Evolutionary conservation across 306 rosid species (phyloP), one percentile per base, ranked within the genome.

Genomic region (Fragaria ananassa): DNA sequence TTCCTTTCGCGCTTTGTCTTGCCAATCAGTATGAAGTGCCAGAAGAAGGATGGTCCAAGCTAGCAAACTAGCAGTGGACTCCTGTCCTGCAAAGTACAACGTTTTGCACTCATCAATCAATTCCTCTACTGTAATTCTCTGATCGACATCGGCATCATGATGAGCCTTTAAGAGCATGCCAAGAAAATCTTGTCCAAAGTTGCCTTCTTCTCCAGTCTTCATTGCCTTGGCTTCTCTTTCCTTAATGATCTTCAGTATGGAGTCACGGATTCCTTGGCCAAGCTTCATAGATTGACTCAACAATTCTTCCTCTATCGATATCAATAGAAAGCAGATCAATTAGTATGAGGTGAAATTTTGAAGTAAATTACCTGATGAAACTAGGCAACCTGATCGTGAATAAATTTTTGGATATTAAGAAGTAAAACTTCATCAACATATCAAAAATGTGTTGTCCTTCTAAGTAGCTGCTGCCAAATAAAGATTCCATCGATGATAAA

Each of bases 371-470:
- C 65, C 65, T 23, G 64, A 57, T 60, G 18, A 60, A 4, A 8
- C 39, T 12, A 60, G 65, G 65, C 1, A 60, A 12, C 18, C 65
- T 27, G 37, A 11, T 5, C 12, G 62, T 56, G 65, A 60, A 60
- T 27, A 27, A 60, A 12, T 25, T 58, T 25, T 60, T 60, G 37
- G 37, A 10, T 60, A 60, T 25, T 5, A 25, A 25, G 18, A 60
- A 12, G 37, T 11, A 60, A 25, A 60, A 27, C 65, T 25, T 60
- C 65, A 27, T 60, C 18, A 60, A 11, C 37, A 25, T 60, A 0
- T 60, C 65, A 60, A 60, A 60, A 12, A 60, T 60, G 37, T 60
- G 6, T 6, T 58, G 65, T 58, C 65, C 65, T 60, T 60, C 65
- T 27, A 60, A 10, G 65, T 60, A 60, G 65, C 35, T 60, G 39